These are phyloP conservation scores for Wickerhamomyces sp. DNA, from an alignment of 1,139 yeast genomes.

Conservation along the genomic window DNA sequence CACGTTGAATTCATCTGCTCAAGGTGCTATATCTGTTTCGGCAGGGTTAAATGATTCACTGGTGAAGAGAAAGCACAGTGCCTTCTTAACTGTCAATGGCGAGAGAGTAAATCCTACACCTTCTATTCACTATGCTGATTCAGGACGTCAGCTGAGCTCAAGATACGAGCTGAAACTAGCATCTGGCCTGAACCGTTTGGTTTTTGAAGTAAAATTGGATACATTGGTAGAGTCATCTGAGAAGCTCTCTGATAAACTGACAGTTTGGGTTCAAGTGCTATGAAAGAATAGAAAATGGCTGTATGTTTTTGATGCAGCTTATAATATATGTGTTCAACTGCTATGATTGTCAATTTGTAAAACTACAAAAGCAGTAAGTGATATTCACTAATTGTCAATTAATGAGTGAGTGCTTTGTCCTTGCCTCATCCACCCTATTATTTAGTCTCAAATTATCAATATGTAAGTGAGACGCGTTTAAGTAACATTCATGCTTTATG, in stretches of 20 bases:
- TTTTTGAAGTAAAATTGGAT: constrained; percentile 35
- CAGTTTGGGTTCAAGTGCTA: constrained; percentile 29
- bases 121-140: constrained; percentile 33
- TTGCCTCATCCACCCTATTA: no score
- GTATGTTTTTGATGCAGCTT: no score
- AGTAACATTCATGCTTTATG: no score
- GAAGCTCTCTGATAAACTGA: constrained; percentile 34
- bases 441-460: no score
- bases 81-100: constrained; percentile 44
- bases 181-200: constrained; percentile 44
- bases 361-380: no score
- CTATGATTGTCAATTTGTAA: no score
- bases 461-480: no score
- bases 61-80: constrained; percentile 37
- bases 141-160: constrained; percentile 32
- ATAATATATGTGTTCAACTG: no score
- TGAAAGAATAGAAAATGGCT: constrained; percentile 4
- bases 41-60: constrained; percentile 42
- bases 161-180: constrained; percentile 47
- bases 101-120: constrained; percentile 42
- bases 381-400: no score
- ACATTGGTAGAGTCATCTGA: not conserved
- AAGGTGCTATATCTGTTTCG: constrained; percentile 41
- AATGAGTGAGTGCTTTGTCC: no score
- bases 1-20: constrained; percentile 35